A percentile compares a stretch with the other conserved stretches of the same genome.
phyloP scores from a whole-genome alignment of 176 grass and related monocot genomes.

The Oryza coarctata region DNA sequence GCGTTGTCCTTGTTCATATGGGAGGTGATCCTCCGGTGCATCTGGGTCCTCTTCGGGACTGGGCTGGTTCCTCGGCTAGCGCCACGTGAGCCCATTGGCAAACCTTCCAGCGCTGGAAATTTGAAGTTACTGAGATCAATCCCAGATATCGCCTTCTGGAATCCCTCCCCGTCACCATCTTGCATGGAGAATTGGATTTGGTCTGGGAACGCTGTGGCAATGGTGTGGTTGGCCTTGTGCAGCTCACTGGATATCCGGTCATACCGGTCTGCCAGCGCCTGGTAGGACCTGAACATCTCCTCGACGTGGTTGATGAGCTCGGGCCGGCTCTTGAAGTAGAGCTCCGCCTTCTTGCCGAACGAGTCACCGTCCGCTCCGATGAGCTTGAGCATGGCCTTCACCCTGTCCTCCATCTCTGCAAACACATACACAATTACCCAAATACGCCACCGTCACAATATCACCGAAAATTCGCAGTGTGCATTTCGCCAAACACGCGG shows the following conservation, averaged over 20 bases:
- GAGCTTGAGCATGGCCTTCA: constrained; percentile 74
- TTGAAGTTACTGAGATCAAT: constrained; percentile 56
- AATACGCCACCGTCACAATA: not conserved
- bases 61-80: constrained; percentile 29
- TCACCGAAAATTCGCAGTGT: not conserved
- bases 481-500: not conserved
- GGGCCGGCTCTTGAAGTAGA: constrained; percentile 82
- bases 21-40: constrained; percentile 45
- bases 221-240: constrained; percentile 97
- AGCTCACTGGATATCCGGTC: constrained; percentile 72
- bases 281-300: constrained; percentile 75
- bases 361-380: constrained; percentile 84
- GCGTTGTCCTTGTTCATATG: constrained; percentile 73
- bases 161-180: constrained; percentile 47
- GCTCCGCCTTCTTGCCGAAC: constrained; percentile 86
- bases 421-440: not conserved
- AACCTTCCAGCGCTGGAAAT: constrained; percentile 40
- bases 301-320: constrained; percentile 87
- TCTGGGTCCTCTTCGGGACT: constrained; percentile 38
- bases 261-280: constrained; percentile 66
- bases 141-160: constrained; percentile 44
- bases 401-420: constrained; percentile 91
- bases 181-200: constrained; percentile 76
- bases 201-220: constrained; percentile 74
- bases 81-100: constrained; percentile 39